These are phyloP conservation scores for Amaranthus tricolor DNA, from an alignment of 179 eudicot species.

Conservation along the genomic window DNA sequence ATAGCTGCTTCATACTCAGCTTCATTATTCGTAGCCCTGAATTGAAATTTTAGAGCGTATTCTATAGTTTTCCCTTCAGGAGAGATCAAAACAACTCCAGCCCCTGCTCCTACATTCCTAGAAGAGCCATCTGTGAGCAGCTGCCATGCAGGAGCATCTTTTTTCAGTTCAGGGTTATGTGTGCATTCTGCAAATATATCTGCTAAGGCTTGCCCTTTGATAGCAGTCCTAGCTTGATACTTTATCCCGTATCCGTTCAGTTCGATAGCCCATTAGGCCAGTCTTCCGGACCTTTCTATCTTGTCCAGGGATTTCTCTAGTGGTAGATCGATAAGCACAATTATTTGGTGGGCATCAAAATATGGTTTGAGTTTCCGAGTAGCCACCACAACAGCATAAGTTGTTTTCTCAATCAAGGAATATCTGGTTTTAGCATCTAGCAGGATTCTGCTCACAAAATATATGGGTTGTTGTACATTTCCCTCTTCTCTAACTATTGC, in stretches of 20 bases:
- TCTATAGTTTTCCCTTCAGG: neutral
- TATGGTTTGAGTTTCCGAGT: neutral
- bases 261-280: neutral
- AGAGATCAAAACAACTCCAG: neutral
- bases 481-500: neutral
- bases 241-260: neutral
- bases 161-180: neutral
- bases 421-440: neutral
- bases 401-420: neutral
- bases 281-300: neutral
- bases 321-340: neutral
- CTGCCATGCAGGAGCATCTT: no score
- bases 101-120: neutral
- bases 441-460: neutral
- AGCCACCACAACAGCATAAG: neutral
- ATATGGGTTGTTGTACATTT: neutral
- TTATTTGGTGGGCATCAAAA: neutral
- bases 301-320: neutral
- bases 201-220: neutral
- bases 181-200: neutral
- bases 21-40: neutral
- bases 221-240: neutral
- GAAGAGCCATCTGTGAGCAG: neutral
- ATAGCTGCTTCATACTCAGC: neutral
- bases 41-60: neutral